phyloP scores from a whole-genome alignment of 768 basidiomycete genomes.

The Ramaria sp. region DNA sequence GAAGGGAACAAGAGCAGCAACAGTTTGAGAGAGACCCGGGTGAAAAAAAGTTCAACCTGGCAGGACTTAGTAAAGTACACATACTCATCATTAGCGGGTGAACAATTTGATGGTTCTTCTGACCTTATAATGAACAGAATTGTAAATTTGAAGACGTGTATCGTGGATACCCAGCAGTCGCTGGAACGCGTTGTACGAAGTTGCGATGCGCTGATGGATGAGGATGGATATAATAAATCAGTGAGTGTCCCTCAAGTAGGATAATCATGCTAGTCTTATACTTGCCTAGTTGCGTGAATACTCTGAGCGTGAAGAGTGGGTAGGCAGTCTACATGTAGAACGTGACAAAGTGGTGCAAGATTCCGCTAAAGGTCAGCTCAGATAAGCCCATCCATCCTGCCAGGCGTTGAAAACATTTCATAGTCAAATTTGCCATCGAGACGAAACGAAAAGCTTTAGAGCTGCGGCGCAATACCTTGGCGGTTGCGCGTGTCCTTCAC shows the following conservation, averaged over 20 bases:
- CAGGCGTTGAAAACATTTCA: conserved; percentile 5
- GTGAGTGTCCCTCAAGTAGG: conserved; percentile 14
- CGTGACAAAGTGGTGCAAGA: conserved; percentile 30
- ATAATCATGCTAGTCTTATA: conserved; percentile 17
- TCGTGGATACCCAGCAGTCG: conserved; percentile 27
- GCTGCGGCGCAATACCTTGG: conserved; percentile 36
- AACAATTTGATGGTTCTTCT: not conserved
- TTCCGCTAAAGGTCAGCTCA: conserved; percentile 36
- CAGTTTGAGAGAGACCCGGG: conserved; percentile 23
- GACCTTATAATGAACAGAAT: conserved; percentile 19
- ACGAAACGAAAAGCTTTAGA: conserved; percentile 32
- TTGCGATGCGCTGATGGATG: conserved; percentile 22
- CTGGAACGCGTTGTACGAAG: conserved; percentile 22
- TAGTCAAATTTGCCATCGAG: conserved; percentile 33
- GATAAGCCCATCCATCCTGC: not conserved
- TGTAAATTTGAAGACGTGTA: conserved; percentile 29
- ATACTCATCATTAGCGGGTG: not conserved
- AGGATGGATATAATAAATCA: conserved; percentile 14
- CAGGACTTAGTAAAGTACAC: conserved; percentile 66
- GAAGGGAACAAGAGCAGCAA: too few species aligned
- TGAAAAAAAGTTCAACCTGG: conserved; percentile 44
- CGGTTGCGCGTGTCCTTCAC: conserved; percentile 30
- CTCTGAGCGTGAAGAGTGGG: conserved; percentile 48
- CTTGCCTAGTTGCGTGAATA: conserved; percentile 52
- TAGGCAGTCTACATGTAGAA: conserved; percentile 39